phyloP scores from a whole-genome alignment of 441 rosid genomes.

The Omphalea diandra region DNA sequence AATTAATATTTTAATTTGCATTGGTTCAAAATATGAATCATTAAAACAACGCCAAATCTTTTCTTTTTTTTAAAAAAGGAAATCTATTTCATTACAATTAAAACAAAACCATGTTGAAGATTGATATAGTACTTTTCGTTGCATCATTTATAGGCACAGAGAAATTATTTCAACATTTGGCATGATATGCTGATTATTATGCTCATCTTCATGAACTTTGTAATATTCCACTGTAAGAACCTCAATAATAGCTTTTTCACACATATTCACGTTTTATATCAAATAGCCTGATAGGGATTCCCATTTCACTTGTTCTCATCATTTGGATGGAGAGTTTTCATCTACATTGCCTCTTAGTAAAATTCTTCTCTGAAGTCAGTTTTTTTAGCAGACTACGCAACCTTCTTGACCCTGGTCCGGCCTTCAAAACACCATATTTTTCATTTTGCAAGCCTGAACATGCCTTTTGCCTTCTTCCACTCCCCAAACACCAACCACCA shows the following conservation, averaged over 20 bases:
- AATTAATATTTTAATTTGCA: too few species aligned
- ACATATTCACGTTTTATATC: not conserved
- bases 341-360: slow-evolving; percentile 68
- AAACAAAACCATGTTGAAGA: too few species aligned
- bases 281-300: not conserved
- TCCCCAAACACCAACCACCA: slow-evolving; percentile 57
- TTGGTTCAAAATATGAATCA: too few species aligned
- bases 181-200: too few species aligned
- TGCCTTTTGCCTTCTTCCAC: slow-evolving; percentile 27
- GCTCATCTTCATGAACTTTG: not conserved
- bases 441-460: slow-evolving; percentile 31
- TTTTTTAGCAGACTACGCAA: slow-evolving; percentile 55
- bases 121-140: too few species aligned
- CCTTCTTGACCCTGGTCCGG: slow-evolving; percentile 78
- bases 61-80: too few species aligned
- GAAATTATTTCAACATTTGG: too few species aligned
- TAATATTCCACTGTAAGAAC: not conserved
- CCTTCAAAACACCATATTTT: slow-evolving; percentile 47
- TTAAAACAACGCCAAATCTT: too few species aligned
- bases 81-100: too few species aligned
- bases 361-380: slow-evolving; percentile 45
- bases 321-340: slow-evolving; percentile 5
- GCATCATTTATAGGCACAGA: too few species aligned
- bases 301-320: not conserved
- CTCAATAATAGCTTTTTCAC: not conserved